phyloP scores from a whole-genome alignment of 805 yeast species.

The Zygosaccharomyces kombuchaensis region DNA sequence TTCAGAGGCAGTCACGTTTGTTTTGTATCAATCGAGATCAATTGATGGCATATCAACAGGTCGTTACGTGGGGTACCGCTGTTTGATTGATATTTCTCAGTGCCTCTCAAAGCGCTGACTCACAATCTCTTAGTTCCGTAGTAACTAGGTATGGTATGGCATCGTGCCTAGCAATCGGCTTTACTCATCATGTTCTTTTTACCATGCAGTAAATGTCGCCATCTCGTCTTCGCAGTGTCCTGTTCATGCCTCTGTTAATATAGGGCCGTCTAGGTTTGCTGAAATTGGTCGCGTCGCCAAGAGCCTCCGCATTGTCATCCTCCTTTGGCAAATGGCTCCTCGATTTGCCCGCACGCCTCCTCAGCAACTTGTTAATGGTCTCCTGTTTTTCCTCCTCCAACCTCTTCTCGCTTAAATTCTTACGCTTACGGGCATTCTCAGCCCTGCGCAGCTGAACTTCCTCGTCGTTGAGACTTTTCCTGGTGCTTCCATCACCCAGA shows the following conservation, averaged over 20 bases:
- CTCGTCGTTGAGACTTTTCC: slow-evolving; percentile 71
- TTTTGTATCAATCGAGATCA: too few relatives aligned
- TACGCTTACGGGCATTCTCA: slow-evolving; percentile 84
- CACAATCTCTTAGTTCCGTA: too few relatives aligned
- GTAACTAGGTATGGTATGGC: too few relatives aligned
- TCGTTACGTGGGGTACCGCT: too few relatives aligned
- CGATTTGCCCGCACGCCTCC: slow-evolving; percentile 75
- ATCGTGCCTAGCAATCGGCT: too few relatives aligned
- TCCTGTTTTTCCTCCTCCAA: slow-evolving; percentile 91
- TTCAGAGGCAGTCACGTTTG: too few relatives aligned
- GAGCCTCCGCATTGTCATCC: slow-evolving; percentile 18
- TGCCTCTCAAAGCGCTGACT: too few relatives aligned
- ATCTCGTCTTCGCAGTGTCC: slow-evolving; percentile 18
- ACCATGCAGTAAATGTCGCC: slow-evolving; percentile 20
- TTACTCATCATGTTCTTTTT: not conserved
- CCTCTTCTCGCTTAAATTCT: slow-evolving; percentile 74
- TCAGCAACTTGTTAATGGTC: slow-evolving; percentile 78
- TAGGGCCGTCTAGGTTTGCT: slow-evolving; percentile 33
- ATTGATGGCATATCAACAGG: too few relatives aligned
- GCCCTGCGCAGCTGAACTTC: slow-evolving; percentile 76
- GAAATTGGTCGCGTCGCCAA: slow-evolving; percentile 15
- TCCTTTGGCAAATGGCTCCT: slow-evolving; percentile 35
- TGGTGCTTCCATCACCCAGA: slow-evolving; percentile 21
- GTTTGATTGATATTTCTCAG: too few relatives aligned
- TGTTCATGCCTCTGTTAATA: slow-evolving; percentile 24